Percentiles rank a stretch among this genome's conserved stretches.
These are phyloP conservation scores for Tieghemiomyces parasiticus DNA, from an alignment of 192 early-diverging fungal genomes.

Conservation along the genomic window DNA sequence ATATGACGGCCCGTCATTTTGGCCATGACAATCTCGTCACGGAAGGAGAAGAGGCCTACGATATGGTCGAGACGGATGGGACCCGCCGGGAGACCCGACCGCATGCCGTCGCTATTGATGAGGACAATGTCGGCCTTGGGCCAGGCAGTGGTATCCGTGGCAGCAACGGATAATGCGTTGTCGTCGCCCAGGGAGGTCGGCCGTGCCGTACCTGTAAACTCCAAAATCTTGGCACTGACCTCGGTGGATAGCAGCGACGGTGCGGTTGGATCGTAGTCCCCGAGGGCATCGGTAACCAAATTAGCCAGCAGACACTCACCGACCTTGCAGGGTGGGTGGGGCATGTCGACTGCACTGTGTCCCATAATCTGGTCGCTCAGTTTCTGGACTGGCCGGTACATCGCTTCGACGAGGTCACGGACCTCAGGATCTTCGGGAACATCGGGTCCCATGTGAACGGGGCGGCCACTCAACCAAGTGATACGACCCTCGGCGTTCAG, in stretches of 20 bases:
- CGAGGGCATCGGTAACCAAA: conserved; percentile 47
- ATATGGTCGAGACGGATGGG: conserved; percentile 37
- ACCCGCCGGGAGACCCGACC: conserved; percentile 31
- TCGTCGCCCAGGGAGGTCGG: too few species aligned
- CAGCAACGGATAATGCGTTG: too few species aligned
- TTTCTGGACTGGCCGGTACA: conserved; percentile 27
- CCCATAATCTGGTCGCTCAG: conserved; percentile 29
- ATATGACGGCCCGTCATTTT: conserved; percentile 35
- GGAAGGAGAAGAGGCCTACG: conserved; percentile 44
- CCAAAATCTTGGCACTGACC: too few species aligned
- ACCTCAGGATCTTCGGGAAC: conserved; percentile 30
- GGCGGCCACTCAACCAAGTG: conserved; percentile 33
- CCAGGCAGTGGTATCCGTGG: too few species aligned
- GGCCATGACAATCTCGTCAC: conserved; percentile 33
- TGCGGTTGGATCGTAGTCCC: too few species aligned
- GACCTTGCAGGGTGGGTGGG: conserved; percentile 20
- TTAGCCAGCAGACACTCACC: conserved; percentile 45
- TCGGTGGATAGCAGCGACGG: conserved; percentile 14
- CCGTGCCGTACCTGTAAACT: too few species aligned
- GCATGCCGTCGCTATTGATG: conserved; percentile 46
- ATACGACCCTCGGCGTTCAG: conserved; percentile 41
- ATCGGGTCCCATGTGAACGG: conserved; percentile 36
- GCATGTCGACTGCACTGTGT: conserved; percentile 23
- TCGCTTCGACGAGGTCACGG: conserved; percentile 20
- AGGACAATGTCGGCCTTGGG: too few species aligned